Conservation (phyloP, 106 monocot species). For the Chionographis japonica region DNA sequence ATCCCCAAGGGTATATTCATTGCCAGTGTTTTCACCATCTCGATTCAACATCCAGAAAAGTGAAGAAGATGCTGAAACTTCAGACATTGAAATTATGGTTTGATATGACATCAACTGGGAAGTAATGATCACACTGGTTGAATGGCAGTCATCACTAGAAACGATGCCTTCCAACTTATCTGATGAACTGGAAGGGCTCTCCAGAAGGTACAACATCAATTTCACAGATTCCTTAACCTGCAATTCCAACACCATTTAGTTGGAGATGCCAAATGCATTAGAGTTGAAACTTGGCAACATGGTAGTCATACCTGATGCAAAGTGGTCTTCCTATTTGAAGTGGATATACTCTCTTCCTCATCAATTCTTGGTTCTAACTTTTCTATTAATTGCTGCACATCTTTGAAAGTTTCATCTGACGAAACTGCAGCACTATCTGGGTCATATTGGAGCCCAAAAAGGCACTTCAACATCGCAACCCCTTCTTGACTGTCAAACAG, state of each 20-base stretch:
- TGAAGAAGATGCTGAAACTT: constrained; percentile 19
- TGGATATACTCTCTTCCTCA: constrained; percentile 22
- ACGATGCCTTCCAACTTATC: constrained; percentile 12
- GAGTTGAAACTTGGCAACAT: constrained; percentile 1
- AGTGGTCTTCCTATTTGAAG: constrained; percentile 20
- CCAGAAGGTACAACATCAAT: constrained; percentile 36
- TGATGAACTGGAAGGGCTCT: constrained; percentile 25
- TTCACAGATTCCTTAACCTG: constrained; percentile 60
- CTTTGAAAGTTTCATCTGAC: constrained; percentile 36
- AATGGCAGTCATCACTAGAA: constrained; percentile 16
- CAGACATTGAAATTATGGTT: constrained; percentile 10
- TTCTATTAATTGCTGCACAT: constrained; percentile 36
- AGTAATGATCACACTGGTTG: constrained; percentile 16
- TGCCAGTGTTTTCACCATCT: constrained; percentile 26
- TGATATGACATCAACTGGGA: constrained; percentile 29
- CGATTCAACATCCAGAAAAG: constrained; percentile 50
- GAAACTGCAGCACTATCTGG: constrained; percentile 16
- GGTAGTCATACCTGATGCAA: constrained; percentile 38
- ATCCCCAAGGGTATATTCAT: constrained; percentile 19
- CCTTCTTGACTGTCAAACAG: constrained; percentile 30
- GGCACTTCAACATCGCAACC: constrained; percentile 43
- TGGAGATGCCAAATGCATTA: background rate
- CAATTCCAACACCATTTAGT: background rate
- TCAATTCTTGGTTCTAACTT: constrained; percentile 33
- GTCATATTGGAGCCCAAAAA: constrained; percentile 67